phyloP scores from a whole-genome alignment of 192 early-diverging fungal genomes.

The Phlyctochytrium arcticum region DNA sequence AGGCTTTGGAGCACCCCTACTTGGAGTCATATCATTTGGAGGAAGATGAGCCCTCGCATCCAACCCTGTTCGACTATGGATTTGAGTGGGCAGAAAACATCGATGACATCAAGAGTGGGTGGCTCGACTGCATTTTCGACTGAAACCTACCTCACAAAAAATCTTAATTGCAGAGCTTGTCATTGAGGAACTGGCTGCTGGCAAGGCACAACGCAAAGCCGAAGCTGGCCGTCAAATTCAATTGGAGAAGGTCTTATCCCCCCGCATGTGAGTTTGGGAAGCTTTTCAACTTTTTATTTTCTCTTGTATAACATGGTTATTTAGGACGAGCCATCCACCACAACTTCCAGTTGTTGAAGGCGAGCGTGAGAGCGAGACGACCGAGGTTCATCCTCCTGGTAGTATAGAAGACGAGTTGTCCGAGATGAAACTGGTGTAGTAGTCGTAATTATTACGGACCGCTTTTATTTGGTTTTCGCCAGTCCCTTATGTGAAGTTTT shows the following conservation, averaged over 20 bases:
- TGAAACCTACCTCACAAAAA: not conserved
- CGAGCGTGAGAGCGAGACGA: constrained; percentile 8
- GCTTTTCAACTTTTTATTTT: not conserved
- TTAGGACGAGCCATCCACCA: constrained; percentile 19
- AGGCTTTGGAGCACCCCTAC: constrained; percentile 89
- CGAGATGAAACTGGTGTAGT: no score
- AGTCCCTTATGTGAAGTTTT: no score
- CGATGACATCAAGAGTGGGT: constrained; percentile 55
- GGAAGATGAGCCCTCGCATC: constrained; percentile 62
- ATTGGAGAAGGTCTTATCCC: constrained; percentile 9
- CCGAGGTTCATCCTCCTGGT: constrained; percentile 20
- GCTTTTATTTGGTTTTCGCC: no score
- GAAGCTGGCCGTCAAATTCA: not conserved
- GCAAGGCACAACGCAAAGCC: constrained; percentile 18
- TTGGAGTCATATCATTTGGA: constrained; percentile 71
- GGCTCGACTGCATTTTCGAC: not conserved
- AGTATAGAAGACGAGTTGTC: constrained; percentile 38
- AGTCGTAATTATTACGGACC: no score
- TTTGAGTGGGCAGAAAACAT: constrained; percentile 52
- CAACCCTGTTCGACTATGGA: constrained; percentile 46
- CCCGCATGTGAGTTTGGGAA: constrained; percentile 1
- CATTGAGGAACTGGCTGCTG: constrained; percentile 33
- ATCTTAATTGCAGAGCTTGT: constrained; percentile 36
- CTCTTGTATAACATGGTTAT: not conserved
- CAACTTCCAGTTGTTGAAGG: constrained; percentile 12